Percentiles rank a stretch among this genome's conserved stretches.
Evolutionary conservation across 192 early-diverging fungal genomes (phyloP).

Genomic region (Diversispora eburnea): DNA sequence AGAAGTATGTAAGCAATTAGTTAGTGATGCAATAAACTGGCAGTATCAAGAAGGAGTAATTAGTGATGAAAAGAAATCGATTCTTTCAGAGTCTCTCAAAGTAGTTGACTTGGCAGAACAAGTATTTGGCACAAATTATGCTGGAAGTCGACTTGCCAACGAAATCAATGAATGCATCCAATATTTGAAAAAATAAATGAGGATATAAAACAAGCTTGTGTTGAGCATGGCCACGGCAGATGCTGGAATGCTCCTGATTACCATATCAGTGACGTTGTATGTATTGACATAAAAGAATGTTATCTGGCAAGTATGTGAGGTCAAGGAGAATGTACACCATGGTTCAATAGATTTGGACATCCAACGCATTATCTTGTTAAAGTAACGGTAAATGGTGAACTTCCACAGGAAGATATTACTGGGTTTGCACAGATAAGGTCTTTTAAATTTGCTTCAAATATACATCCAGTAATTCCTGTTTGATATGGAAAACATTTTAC

Average conservation of each 20-base stretch:
- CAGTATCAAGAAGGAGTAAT: constrained; percentile 19
- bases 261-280: too few species aligned
- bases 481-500: constrained; percentile 16
- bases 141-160: constrained; percentile 2
- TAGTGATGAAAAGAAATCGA: constrained; percentile 8
- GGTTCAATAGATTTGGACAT: constrained; percentile 12
- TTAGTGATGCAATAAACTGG: constrained; percentile 16
- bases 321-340: constrained; percentile 22
- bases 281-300: constrained; percentile 18
- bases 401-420: constrained; percentile 1
- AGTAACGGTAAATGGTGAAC: constrained; percentile 10
- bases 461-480: constrained; percentile 7
- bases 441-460: constrained; percentile 6
- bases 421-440: constrained; percentile 5
- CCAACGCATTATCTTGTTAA: constrained; percentile 17
- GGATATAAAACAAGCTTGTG: constrained; percentile 15
- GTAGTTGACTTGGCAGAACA: constrained; percentile 28
- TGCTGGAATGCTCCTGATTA: too few species aligned
- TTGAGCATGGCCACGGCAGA: too few species aligned
- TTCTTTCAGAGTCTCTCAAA: constrained; percentile 6
- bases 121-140: constrained; percentile 20
- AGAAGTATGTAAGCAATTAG: constrained; percentile 27
- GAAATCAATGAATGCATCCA: constrained; percentile 20
- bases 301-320: constrained; percentile 19
- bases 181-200: not conserved